phyloP scores from a whole-genome alignment of 768 basidiomycete species.

The Tylopilus cervinicoccineus region DNA sequence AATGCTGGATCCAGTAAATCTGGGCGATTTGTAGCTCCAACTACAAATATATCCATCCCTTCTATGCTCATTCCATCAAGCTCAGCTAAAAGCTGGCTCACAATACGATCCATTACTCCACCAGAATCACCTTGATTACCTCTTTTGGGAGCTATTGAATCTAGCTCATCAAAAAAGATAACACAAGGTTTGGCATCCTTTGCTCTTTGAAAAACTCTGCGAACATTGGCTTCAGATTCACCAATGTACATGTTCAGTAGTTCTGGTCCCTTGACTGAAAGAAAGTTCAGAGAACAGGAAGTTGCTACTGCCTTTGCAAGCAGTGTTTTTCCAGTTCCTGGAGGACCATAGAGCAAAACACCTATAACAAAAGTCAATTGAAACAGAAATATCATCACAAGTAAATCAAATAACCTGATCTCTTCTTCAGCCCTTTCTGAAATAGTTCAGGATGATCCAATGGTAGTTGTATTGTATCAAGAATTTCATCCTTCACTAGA shows the following conservation, averaged over 20 bases:
- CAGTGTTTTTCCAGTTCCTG: constrained; percentile 93
- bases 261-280: constrained; percentile 97
- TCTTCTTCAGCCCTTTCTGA: constrained; percentile 86
- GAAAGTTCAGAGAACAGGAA: constrained; percentile 91
- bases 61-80: constrained; percentile 83
- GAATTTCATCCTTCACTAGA: constrained; percentile 83
- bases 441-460: constrained; percentile 89
- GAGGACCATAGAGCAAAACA: constrained; percentile 89
- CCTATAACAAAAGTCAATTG: constrained; percentile 40
- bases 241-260: constrained; percentile 98
- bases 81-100: constrained; percentile 91
- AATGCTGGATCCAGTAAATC: constrained; percentile 89
- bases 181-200: constrained; percentile 91
- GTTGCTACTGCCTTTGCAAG: constrained; percentile 97
- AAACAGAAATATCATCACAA: background rate
- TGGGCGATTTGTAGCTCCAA: constrained; percentile 93
- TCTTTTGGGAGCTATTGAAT: constrained; percentile 91
- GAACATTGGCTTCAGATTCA: constrained; percentile 96
- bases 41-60: constrained; percentile 80
- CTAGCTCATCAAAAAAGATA: constrained; percentile 95
- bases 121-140: constrained; percentile 96
- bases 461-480: constrained; percentile 94
- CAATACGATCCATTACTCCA: constrained; percentile 97
- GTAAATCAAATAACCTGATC: constrained; percentile 65
- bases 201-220: constrained; percentile 86